Evolutionary conservation across 2,329 filamentous ascomycete genomes (phyloP).

Genomic region (Trichoderma atroviride): DNA sequence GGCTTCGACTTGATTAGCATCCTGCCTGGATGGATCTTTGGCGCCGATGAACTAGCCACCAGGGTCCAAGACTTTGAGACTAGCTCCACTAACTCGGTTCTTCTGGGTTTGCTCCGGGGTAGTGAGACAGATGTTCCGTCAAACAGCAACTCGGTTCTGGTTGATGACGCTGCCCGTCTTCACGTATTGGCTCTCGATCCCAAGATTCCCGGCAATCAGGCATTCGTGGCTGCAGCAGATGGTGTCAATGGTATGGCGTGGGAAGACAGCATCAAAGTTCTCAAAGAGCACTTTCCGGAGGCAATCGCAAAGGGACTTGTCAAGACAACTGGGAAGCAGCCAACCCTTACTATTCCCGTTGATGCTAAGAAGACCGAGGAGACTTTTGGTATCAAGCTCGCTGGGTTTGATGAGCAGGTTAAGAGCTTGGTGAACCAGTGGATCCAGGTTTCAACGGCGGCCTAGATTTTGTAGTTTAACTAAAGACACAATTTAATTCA

Average conservation of each 20-base stretch:
- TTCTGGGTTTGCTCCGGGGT: background rate
- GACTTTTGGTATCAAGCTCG: background rate
- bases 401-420: background rate
- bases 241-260: background rate
- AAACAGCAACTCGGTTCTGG: background rate
- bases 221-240: background rate
- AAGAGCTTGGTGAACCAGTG: background rate
- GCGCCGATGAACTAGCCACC: background rate
- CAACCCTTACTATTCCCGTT: background rate
- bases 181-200: background rate
- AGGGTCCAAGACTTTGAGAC: background rate
- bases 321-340: background rate
- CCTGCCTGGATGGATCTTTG: background rate
- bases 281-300: background rate
- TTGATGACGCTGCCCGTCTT: background rate
- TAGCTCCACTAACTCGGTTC: background rate
- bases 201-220: background rate
- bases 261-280: background rate
- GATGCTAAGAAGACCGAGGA: background rate
- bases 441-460: background rate
- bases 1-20: background rate
- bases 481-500: background rate
- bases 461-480: background rate
- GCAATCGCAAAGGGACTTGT: background rate
- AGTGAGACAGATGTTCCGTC: background rate